Percentiles rank a stretch among this genome's conserved stretches.
These are phyloP conservation scores for Mycena alexandri DNA, from an alignment of 768 basidiomycete genomes.

Conservation along the genomic window DNA sequence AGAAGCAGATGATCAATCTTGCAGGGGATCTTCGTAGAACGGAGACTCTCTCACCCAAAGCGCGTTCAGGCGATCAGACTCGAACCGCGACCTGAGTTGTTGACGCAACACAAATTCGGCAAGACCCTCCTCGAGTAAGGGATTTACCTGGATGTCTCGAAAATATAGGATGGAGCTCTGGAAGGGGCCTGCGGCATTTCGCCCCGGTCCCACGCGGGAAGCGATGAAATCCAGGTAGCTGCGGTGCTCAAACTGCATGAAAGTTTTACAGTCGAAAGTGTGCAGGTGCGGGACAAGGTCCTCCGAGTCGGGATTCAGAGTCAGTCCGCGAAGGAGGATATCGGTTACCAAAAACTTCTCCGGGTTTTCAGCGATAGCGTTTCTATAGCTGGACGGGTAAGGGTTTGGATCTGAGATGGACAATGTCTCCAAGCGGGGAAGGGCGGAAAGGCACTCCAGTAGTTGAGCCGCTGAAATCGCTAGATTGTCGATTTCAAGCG, in stretches of 20 bases:
- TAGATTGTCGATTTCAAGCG: conserved; percentile 5
- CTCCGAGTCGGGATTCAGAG: neutral
- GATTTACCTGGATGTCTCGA: neutral
- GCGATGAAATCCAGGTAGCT: conserved; percentile 11
- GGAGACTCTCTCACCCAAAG: no score
- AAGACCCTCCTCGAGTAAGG: neutral
- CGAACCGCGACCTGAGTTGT: neutral
- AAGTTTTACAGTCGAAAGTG: conserved; percentile 13
- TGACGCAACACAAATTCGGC: neutral
- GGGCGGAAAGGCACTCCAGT: neutral
- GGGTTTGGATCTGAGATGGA: neutral
- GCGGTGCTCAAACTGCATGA: conserved; percentile 8
- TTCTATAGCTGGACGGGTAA: neutral
- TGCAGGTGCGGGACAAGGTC: conserved; percentile 11
- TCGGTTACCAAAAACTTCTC: neutral
- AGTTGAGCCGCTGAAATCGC: neutral
- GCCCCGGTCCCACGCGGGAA: neutral
- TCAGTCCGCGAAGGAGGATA: conserved; percentile 3
- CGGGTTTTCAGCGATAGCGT: neutral
- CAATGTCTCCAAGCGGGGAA: neutral
- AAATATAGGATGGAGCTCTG: neutral
- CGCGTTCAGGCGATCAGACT: neutral
- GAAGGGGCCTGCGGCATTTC: conserved; percentile 1
- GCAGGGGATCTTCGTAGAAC: no score
- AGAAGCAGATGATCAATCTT: no score